Conservation (phyloP, 2,329 filamentous ascomycete genomes). For the Emericellopsis atlantica region DNA sequence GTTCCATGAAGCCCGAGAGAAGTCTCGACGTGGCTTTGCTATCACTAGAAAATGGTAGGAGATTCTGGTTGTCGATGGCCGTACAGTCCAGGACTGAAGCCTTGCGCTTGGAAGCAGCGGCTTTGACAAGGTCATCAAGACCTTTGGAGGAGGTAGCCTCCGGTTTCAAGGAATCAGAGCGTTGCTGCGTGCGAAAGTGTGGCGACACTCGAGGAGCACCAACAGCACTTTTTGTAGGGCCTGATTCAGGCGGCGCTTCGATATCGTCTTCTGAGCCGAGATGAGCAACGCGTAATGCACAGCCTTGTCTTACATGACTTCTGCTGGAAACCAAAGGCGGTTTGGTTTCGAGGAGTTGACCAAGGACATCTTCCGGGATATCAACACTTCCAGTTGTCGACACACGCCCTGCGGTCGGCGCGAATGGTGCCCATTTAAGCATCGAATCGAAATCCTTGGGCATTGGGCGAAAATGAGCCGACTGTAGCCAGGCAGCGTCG, state of each 20-base stretch:
- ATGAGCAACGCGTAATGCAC: no score
- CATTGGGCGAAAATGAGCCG: not conserved
- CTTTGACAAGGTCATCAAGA: not conserved
- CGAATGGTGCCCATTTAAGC: not conserved
- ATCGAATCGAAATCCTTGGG: not conserved
- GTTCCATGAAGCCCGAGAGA: constrained; percentile 1
- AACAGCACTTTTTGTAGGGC: no score
- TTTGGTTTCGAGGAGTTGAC: not conserved
- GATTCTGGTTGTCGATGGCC: not conserved
- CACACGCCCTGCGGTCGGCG: not conserved
- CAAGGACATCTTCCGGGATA: not conserved
- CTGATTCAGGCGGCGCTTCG: no score
- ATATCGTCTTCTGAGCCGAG: no score
- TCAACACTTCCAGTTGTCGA: not conserved
- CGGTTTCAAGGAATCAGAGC: no score
- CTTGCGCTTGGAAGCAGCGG: not conserved
- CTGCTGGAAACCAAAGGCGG: not conserved
- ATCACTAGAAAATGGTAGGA: not conserved
- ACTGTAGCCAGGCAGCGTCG: not conserved
- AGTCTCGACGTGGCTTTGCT: not conserved
- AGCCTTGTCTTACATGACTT: not conserved
- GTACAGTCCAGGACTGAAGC: not conserved
- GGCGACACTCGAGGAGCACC: no score
- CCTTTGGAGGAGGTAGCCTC: no score
- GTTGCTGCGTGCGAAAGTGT: no score